Percentiles rank a stretch among this genome's conserved stretches.
These are phyloP conservation scores for Mycena indigotica DNA, from an alignment of 768 basidiomycete genomes.

Conservation along the genomic window DNA sequence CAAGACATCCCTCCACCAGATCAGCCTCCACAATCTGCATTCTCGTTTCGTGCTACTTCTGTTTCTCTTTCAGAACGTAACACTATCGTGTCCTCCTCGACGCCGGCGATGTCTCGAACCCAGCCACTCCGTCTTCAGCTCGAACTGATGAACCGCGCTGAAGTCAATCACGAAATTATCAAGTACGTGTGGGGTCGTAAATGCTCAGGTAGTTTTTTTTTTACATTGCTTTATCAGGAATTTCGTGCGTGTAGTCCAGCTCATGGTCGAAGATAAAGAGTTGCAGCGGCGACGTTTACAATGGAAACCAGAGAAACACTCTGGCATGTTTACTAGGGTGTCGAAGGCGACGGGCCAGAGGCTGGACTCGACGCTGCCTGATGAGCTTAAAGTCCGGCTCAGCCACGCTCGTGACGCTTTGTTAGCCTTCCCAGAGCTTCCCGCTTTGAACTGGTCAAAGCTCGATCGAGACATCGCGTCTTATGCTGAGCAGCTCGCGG, in stretches of 20 bases:
- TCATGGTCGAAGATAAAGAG: constrained; percentile 7
- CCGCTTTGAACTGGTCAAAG: background rate
- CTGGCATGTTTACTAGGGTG: constrained; percentile 16
- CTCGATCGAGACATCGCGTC: constrained; percentile 13
- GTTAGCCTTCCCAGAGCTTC: constrained; percentile 6
- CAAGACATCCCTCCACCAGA: background rate
- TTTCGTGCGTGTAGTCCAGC: constrained; percentile 13
- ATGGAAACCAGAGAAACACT: constrained; percentile 17
- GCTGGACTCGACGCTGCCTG: background rate
- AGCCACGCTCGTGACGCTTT: constrained; percentile 2
- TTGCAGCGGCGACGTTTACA: constrained; percentile 1
- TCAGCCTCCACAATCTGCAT: constrained; percentile 12
- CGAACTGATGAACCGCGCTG: constrained; percentile 4
- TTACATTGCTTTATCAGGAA: constrained; percentile 1
- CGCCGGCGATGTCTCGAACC: constrained; percentile 14
- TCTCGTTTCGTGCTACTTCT: constrained; percentile 15
- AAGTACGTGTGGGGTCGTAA: constrained; percentile 13
- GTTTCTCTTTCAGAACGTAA: constrained; percentile 4
- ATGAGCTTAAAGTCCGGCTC: background rate
- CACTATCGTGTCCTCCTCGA: background rate
- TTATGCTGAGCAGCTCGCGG: constrained; percentile 8
- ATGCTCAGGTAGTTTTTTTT: too few relatives aligned
- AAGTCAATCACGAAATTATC: constrained; percentile 14
- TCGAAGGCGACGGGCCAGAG: constrained; percentile 1
- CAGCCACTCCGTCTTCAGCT: background rate